Conservation (phyloP, 2,329 filamentous ascomycete species). For the Penicillium hesseltinei region DNA sequence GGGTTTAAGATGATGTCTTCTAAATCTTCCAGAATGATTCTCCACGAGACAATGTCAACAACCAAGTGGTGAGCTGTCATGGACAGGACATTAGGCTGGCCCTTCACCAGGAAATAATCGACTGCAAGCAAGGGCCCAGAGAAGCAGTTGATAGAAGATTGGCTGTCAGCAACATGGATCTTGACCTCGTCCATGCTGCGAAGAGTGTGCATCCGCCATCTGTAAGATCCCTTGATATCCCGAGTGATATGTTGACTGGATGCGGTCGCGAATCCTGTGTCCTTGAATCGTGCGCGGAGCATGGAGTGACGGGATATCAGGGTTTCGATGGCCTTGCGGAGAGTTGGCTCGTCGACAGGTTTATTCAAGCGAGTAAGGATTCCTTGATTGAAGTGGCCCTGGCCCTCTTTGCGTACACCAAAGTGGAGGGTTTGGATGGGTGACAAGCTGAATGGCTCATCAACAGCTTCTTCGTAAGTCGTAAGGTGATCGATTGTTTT, state of each 20-base stretch:
- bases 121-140: conserved; percentile 42
- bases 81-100: conserved; percentile 31
- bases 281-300: conserved; percentile 36
- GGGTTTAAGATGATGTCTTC: conserved; percentile 38
- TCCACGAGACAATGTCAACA: conserved; percentile 43
- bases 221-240: conserved; percentile 32
- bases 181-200: conserved; percentile 23
- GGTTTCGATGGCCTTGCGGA: conserved; percentile 31
- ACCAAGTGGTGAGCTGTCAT: conserved; percentile 41
- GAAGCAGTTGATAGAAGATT: conserved; percentile 36
- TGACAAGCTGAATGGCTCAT: conserved; percentile 35
- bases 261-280: conserved; percentile 15
- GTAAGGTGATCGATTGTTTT: conserved; percentile 31
- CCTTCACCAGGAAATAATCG: conserved; percentile 42
- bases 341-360: conserved; percentile 21
- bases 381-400: conserved; percentile 42
- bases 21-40: conserved; percentile 40
- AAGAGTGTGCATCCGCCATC: conserved; percentile 24
- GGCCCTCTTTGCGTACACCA: conserved; percentile 31
- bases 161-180: conserved; percentile 28
- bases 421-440: conserved; percentile 43
- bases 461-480: conserved; percentile 35
- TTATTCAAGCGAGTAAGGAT: conserved; percentile 34
- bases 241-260: conserved; percentile 32
- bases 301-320: conserved; percentile 39